Evolutionary conservation across 352 stramenopile genomes (phyloP), one percentile per base, ranked within the genome.

Genomic region (Phytophthora podocarpi): DNA sequence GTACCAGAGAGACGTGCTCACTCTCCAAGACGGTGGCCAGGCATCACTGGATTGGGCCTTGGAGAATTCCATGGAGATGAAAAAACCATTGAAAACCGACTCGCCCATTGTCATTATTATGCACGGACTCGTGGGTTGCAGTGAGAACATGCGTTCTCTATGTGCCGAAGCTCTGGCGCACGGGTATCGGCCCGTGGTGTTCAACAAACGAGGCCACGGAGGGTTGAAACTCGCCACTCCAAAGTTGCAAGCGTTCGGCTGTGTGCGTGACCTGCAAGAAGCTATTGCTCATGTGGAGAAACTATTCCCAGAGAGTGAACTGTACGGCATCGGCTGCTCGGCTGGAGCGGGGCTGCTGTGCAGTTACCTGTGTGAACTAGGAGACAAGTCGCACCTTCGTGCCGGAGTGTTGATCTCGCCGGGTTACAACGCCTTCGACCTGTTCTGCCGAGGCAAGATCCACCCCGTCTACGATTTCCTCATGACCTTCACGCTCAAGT

Each of bases 121-220:
- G 58, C 80, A 91, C 50, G 82, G 82, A 24, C 72, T 91, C 42
- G 89, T 85, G 0, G 79, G 85, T 15, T 87, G 81, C 64, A 90
- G 79, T 55, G 42, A 63, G 24, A 82, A 59, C 50, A 90, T 89
- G 80, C 71, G 74, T 5, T 83, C 73, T 35, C 66, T 90, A 7
- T 91, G 81, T 59, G 77, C 79, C 7, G 80, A 89, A 40, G 85
- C 85, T 12, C 49, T 90, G 21, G 21, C 41, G 2, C 65, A 76
- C 23, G 85, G 85, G 7, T 93, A 90, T 67, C 80, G 85, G 2
- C 83, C 85, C 4, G 85, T 95, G 7, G 85, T 91, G 18, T 95
- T 93, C 52, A 95, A 93, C 65, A 95, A 95, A 70, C 76, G 85
- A 43, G 85, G 85, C 9, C 85, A 95, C 27, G 85, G 85, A 20